Evolutionary conservation across 2,329 filamentous ascomycete genomes (phyloP), one percentile per base, ranked within the genome.

Genomic region (Lachnellula cervina): DNA sequence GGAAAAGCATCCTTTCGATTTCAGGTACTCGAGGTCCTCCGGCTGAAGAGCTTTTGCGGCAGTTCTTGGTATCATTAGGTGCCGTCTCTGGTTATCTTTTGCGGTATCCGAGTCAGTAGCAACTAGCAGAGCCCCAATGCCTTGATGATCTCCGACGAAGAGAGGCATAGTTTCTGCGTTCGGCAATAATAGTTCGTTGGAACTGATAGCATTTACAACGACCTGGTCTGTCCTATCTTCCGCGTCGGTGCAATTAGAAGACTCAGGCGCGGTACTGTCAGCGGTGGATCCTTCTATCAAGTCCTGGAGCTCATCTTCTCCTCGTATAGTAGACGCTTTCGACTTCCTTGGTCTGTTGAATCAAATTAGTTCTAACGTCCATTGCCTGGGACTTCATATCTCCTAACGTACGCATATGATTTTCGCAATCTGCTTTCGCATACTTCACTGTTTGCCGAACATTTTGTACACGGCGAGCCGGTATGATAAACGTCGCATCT

Each of bases 1-100:
- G 11, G 58, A 65, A 54, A 72, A 72, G 25, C 67, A 66, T 0
- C 71, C 71, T 55, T 73, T 73, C 5, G 54, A 54, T 44, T 63
- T 62, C 5, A 73, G 62, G 51, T 67, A 68, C 25, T 61, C 56
- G 5, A 68, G 56, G 43, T 68, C 66, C 51, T 67, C 52, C 25
- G 49, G 16, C 11, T 19, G 42, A 23, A 44, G 42, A 13, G 17
- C 7, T 44, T 44, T 44, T 23, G 42, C 42, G 11, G n/a, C n/a
- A 17, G 17, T 19, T 44, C 19, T 23, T 13, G 42, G 42, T 17
- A 44, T 14, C n/a, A 44, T 19, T 11, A 44, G 19, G 16, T 23
- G 42, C 19, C 42, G 37, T 44, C 42, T 23, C 4, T 60, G 61
- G 42, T 61, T 58, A 51, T 65, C 66, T 32, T 56, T 62, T 16